phyloP scores from a whole-genome alignment of 1,284 basidiomycete genomes.

The Neonothopanus nambi region DNA sequence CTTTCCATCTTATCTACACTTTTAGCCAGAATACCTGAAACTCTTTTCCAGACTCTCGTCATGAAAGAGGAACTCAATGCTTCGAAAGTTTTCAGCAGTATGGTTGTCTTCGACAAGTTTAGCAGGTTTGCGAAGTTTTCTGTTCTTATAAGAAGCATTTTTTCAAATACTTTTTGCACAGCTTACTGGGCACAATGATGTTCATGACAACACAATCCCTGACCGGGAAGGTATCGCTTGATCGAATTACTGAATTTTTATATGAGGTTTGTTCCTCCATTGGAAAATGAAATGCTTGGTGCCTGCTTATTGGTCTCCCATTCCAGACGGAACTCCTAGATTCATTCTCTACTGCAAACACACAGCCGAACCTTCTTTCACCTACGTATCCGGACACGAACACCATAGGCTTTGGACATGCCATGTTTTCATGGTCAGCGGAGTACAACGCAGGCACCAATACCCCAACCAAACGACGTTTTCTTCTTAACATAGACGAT shows the following conservation, averaged over 20 bases:
- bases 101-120: slow-evolving; percentile 48
- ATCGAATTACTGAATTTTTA: slow-evolving; percentile 50
- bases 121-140: too few relatives aligned
- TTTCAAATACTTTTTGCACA: too few relatives aligned
- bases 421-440: slow-evolving; percentile 45
- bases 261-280: slow-evolving; percentile 30
- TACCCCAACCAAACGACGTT: slow-evolving; percentile 38
- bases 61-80: slow-evolving; percentile 40
- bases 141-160: too few relatives aligned
- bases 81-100: slow-evolving; percentile 41
- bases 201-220: too few relatives aligned
- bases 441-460: slow-evolving; percentile 30
- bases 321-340: slow-evolving; percentile 55
- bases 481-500: slow-evolving; percentile 48
- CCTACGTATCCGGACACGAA: too few relatives aligned
- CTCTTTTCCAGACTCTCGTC: slow-evolving; percentile 34
- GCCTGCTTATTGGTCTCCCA: not conserved
- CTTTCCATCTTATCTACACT: slow-evolving; percentile 9
- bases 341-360: slow-evolving; percentile 34
- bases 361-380: too few relatives aligned
- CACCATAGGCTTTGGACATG: slow-evolving; percentile 42
- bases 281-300: too few relatives aligned
- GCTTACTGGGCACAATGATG: too few relatives aligned
- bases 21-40: not conserved
- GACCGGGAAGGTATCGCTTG: slow-evolving; percentile 46